phyloP scores from a whole-genome alignment of 2,329 filamentous ascomycete genomes.

The Xylariales sp. region DNA sequence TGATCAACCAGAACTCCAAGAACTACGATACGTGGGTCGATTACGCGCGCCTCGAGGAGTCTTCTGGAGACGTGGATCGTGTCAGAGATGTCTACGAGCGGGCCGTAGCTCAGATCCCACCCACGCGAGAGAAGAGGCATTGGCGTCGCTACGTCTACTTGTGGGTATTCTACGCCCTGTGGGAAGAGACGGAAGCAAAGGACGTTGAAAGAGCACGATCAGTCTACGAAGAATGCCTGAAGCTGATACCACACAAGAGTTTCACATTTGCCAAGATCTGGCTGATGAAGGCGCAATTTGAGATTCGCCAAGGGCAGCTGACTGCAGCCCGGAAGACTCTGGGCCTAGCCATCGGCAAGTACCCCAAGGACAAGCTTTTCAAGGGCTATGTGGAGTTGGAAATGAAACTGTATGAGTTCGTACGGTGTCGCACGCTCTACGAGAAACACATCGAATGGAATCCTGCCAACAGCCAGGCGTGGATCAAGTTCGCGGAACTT shows the following conservation, averaged over 20 bases:
- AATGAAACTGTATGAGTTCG: constrained; percentile 89
- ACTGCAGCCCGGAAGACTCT: constrained; percentile 80
- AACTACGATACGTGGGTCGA: constrained; percentile 99
- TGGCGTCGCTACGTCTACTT: constrained; percentile 97
- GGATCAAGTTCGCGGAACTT: constrained; percentile 94
- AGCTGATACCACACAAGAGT: constrained; percentile 87
- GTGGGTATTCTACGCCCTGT: constrained; percentile 95
- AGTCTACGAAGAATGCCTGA: constrained; percentile 85
- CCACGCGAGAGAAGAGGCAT: constrained; percentile 92
- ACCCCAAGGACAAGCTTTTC: constrained; percentile 93
- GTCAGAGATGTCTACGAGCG: constrained; percentile 92
- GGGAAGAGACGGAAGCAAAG: constrained; percentile 83
- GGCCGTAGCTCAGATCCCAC: constrained; percentile 91
- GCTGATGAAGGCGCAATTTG: constrained; percentile 90
- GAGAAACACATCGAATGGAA: constrained; percentile 95
- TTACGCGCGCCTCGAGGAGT: constrained; percentile 85
- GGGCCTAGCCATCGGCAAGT: constrained; percentile 86
- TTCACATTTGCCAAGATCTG: constrained; percentile 98
- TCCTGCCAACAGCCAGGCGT: constrained; percentile 82
- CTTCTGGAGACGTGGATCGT: constrained; percentile 73
- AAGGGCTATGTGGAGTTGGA: constrained; percentile 91
- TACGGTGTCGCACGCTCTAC: constrained; percentile 84
- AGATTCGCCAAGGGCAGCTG: constrained; percentile 81
- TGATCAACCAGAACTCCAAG: constrained; percentile 87
- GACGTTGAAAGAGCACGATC: constrained; percentile 76